Evolutionary conservation across 495 filamentous ascomycete species (phyloP), one percentile per base, ranked within the genome.

Genomic region (Aspergillus homomorphus): DNA sequence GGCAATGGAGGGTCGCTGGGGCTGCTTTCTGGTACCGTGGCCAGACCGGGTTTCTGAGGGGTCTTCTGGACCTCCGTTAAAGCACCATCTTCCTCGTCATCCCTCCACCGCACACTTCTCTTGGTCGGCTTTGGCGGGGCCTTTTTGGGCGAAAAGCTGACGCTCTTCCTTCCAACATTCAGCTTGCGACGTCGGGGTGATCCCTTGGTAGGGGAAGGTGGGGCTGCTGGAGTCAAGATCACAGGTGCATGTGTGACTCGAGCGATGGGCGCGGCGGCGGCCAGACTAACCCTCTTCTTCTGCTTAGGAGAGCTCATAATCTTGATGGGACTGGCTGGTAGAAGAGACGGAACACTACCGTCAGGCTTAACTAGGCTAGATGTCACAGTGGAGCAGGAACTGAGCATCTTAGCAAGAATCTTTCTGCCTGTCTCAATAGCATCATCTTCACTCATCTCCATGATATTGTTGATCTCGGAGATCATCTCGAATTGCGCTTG

Each of bases 401-500:
- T 84, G 46, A 97, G 78, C 59, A 99, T 84, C 59, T 89, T 88
- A 33, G 80, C 76, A 12, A 99, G 86, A 52, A 92, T 85, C n/a
- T 69, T 79, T 65, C 87, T 90, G 26, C 92, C 95, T 59, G 87
- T 85, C 46, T 87, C 76, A 24, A 96, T 79, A 5, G 92, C 92
- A 55, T 96, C 89, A 24, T 62, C 82, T 73, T 94, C 91, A 62
- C 76, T 85, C 82, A 97, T 88, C 26, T 82, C 77, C 64, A 94
- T 81, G 41, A 95, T 88, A 57, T 88, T 87, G 56, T 87, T 84
- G 56, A 99, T 81, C 1, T 89, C 88, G 19, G 87, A 79, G 53
- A 97, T 84, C 3, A 90, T 89, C 67, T 98, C 93, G 65, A 98
- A 94, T 66, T 98, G 93, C 22, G 93, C 90, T 50, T 87, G 85